A percentile compares a stretch with the other conserved stretches of the same genome.
phyloP scores from a whole-genome alignment of 169 alveolate species.

The Plasmodium gaboni region DNA sequence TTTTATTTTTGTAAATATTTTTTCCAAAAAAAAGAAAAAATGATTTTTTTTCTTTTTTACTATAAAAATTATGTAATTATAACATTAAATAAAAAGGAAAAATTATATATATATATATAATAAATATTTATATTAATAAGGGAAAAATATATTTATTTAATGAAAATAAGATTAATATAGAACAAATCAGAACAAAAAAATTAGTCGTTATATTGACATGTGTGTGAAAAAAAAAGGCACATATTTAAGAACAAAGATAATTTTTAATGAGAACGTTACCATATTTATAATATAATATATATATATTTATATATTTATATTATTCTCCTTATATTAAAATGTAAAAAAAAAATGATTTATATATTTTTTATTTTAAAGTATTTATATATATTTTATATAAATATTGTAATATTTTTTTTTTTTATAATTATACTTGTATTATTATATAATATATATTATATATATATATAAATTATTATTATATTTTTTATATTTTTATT shows the following conservation, averaged over 20 bases:
- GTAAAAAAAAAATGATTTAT: neutral
- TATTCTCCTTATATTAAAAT: neutral
- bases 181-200: neutral
- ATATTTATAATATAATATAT: constrained; percentile 2
- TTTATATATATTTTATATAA: neutral
- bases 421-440: too few relatives aligned
- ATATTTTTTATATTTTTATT: too few relatives aligned
- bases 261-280: neutral
- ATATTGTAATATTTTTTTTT: too few relatives aligned
- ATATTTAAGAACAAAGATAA: neutral
- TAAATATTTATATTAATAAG: neutral
- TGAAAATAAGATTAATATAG: neutral
- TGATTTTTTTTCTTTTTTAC: too few relatives aligned
- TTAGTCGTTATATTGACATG: neutral
- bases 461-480: too few relatives aligned
- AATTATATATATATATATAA: too few relatives aligned
- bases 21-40: too few relatives aligned
- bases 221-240: neutral
- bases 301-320: neutral
- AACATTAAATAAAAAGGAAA: too few relatives aligned
- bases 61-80: too few relatives aligned
- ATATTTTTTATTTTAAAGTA: neutral
- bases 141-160: neutral
- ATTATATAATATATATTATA: too few relatives aligned
- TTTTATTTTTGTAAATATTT: too few relatives aligned